Evolutionary conservation across 768 basidiomycete genomes (phyloP).

Genomic region (Amanita exitialis): DNA sequence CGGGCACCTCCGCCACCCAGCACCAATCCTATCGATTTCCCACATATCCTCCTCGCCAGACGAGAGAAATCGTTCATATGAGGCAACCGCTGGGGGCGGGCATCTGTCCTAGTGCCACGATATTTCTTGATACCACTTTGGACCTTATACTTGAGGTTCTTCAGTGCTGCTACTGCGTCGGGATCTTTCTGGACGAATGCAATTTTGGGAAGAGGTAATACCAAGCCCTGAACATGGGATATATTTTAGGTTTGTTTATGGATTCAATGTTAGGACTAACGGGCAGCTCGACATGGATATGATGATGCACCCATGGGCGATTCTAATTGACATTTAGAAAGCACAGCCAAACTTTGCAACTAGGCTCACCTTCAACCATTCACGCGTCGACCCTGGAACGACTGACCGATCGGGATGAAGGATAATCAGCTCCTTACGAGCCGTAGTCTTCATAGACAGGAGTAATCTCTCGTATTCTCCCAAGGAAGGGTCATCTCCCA

Average conservation of each 20-base stretch:
- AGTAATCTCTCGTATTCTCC: slow-evolving; percentile 94
- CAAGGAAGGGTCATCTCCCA: slow-evolving; percentile 83
- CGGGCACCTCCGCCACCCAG: slow-evolving; percentile 97
- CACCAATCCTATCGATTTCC: slow-evolving; percentile 87
- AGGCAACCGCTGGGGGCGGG: slow-evolving; percentile 66
- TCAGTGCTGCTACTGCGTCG: slow-evolving; percentile 80
- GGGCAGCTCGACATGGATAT: slow-evolving; percentile 88
- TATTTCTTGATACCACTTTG: slow-evolving; percentile 86
- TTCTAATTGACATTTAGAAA: slow-evolving; percentile 36
- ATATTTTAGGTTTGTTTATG: slow-evolving; percentile 5
- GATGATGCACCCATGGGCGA: slow-evolving; percentile 93
- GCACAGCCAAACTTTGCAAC: background rate
- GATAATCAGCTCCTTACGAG: slow-evolving; percentile 92
- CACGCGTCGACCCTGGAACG: slow-evolving; percentile 81
- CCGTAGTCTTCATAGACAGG: slow-evolving; percentile 94
- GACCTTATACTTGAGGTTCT: slow-evolving; percentile 87
- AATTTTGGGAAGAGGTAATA: slow-evolving; percentile 53
- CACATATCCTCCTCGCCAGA: slow-evolving; percentile 84
- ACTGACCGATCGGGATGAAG: slow-evolving; percentile 90
- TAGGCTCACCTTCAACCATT: slow-evolving; percentile 79
- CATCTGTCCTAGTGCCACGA: slow-evolving; percentile 50
- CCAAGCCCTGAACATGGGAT: slow-evolving; percentile 47
- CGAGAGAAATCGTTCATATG: slow-evolving; percentile 89
- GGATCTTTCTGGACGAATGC: slow-evolving; percentile 62
- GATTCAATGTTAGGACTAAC: slow-evolving; percentile 28